Base-by-base conservation (phyloP, 192 early-diverging fungal species). In the Piromyces finnis region DNA sequence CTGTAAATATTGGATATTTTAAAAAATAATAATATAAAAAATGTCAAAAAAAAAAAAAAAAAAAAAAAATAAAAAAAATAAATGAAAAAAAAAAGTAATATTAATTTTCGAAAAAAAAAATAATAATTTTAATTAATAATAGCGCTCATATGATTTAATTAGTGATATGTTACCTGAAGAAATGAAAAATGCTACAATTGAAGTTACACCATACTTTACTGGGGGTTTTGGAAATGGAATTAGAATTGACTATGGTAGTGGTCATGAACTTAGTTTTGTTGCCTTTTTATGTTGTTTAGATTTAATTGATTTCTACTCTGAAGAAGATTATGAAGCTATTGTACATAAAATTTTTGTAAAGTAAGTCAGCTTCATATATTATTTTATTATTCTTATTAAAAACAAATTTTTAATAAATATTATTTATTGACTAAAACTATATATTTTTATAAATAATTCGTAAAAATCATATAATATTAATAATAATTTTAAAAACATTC, bases 161-260 rank as follows among this genome's bases (percentile, higher is more conserved):
- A 15, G 22, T 22, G 22, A 51, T 22, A 51, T 51, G 41, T 51
- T 51, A 51, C 41, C 41, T 4, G 41, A 51, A 51, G 41, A 51
- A 22, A 51, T 51, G 41, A 51, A 51, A 78, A 80, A 81, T 1
- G 92, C 92, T 0, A 84, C 90, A 22, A 77, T 88, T 13, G 97
- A 99, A 86, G 84, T 97, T 11, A 82, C 80, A 0, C 83, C 91
- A 29, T 98, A 98, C 81, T 87, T 97, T 35, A 86, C 81, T 0
- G 87, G 87, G 29, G 82, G 86, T 16, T 97, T 98, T 89, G 98
- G 98, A 3, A 92, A 99, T 83, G 88, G 87, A 13, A 94, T 90
- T 5, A 89, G 98, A 22, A 94, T 99, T 27, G 98, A 99, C 85
- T 99, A 99, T 84, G 98, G 98, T 26, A 94, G 91, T 30, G 98